Evolutionary conservation across 2,329 filamentous ascomycete genomes (phyloP).

Genomic region (Metarhizium guizhouense): DNA sequence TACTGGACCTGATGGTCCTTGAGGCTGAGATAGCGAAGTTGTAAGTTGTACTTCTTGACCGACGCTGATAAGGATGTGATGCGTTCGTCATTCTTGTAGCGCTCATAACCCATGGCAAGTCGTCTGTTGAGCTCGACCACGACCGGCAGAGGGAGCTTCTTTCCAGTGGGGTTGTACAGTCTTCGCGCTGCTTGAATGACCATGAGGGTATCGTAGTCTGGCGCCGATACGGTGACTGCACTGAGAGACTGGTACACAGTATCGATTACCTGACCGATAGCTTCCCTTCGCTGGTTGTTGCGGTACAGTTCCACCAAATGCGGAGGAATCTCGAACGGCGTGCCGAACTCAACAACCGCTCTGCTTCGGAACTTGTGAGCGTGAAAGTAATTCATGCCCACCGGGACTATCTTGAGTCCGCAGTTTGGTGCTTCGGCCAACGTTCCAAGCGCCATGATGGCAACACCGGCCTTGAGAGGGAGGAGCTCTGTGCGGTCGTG

Average conservation of each 20-base stretch:
- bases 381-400: constrained; percentile 99
- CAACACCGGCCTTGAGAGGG: constrained; percentile 90
- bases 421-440: constrained; percentile 78
- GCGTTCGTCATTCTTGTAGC: constrained; percentile 83
- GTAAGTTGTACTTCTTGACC: constrained; percentile 78
- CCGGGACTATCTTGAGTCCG: constrained; percentile 87
- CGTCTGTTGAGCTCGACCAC: constrained; percentile 91
- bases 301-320: constrained; percentile 82
- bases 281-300: constrained; percentile 72
- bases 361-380: constrained; percentile 96
- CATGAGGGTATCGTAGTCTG: constrained; percentile 95
- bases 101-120: constrained; percentile 81
- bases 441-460: constrained; percentile 93
- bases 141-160: constrained; percentile 83
- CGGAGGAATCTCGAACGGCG: constrained; percentile 72
- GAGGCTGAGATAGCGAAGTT: constrained; percentile 76
- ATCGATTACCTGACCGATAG: constrained; percentile 77
- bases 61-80: constrained; percentile 67
- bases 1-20: constrained; percentile 94
- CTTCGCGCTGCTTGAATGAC: constrained; percentile 89
- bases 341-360: constrained; percentile 91
- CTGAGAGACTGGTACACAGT: constrained; percentile 78
- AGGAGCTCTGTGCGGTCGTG: constrained; percentile 89
- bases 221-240: constrained; percentile 82
- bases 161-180: constrained; percentile 88